Evolutionary conservation across 371 early-diverging fungal species (phyloP).

Genomic region (Coemansia linderi): DNA sequence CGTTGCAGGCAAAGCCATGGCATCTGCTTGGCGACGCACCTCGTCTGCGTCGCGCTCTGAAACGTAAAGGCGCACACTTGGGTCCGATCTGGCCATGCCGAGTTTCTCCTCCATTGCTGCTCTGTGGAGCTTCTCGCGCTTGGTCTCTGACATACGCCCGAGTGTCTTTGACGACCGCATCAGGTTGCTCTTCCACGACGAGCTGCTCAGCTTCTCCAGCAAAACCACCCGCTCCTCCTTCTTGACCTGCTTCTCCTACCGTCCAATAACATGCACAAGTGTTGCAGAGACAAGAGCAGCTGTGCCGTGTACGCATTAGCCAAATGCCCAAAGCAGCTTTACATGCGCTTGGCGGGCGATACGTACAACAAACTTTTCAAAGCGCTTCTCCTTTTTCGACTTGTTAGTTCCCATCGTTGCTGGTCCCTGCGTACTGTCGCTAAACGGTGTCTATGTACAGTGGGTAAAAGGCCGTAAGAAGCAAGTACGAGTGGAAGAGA

Average conservation of each 20-base stretch:
- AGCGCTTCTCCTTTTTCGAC: conserved; percentile 72
- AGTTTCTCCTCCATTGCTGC: conserved; percentile 51
- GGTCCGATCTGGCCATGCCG: conserved; percentile 46
- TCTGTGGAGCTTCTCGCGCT: conserved; percentile 48
- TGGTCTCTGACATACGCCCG: conserved; percentile 60
- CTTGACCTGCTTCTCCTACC: conserved; percentile 87
- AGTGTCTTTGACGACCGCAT: conserved; percentile 79
- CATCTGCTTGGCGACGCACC: conserved; percentile 14
- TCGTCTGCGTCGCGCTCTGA: conserved; percentile 43
- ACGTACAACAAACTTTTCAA: conserved; percentile 82
- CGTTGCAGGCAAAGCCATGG: background rate
- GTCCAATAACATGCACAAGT: background rate
- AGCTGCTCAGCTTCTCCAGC: conserved; percentile 75
- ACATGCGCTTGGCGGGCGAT: background rate
- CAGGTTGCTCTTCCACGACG: conserved; percentile 72
- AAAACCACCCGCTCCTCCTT: conserved; percentile 86
- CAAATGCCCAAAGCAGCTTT: background rate
- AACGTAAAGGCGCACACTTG: conserved; percentile 48
- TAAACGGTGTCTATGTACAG: background rate
- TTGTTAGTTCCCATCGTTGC: conserved; percentile 54
- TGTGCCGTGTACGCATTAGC: background rate
- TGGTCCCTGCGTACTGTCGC: background rate
- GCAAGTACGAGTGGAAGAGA: background rate
- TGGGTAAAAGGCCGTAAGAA: background rate
- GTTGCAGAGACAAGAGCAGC: background rate